Percentiles rank a stretch among this genome's conserved stretches.
These are phyloP conservation scores for Chlorella ohadii DNA, from an alignment of 139 green algal genomes.

Conservation along the genomic window DNA sequence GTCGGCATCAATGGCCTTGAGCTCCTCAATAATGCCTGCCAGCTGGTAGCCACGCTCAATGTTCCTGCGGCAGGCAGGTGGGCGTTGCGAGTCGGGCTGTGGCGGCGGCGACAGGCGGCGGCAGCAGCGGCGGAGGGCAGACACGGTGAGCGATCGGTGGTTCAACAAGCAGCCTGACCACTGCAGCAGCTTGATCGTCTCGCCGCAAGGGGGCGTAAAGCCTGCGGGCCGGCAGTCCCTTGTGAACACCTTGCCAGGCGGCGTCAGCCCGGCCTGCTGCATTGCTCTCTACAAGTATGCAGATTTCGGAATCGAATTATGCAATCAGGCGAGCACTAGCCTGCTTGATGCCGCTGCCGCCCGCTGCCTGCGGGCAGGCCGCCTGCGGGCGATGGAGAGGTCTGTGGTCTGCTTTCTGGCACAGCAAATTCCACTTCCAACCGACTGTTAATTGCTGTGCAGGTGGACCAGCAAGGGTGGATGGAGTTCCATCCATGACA, in stretches of 20 bases:
- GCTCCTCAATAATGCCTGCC: slow-evolving; percentile 70
- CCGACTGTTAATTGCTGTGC: too few species aligned
- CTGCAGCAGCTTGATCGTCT: slow-evolving; percentile 36
- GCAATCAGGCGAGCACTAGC: too few species aligned
- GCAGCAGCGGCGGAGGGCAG: neutral
- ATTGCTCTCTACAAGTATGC: neutral
- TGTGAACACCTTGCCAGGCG: slow-evolving; percentile 10
- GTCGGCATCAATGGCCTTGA: slow-evolving; percentile 75
- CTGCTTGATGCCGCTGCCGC: too few species aligned
- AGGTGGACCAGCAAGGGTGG: too few species aligned
- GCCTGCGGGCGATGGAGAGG: too few species aligned
- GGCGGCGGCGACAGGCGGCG: neutral
- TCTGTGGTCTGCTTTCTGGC: too few species aligned
- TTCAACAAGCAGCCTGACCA: neutral
- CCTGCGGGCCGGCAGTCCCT: neutral
- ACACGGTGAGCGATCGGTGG: neutral
- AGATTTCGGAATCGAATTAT: neutral
- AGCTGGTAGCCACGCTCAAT: slow-evolving; percentile 93
- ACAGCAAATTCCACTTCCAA: too few species aligned
- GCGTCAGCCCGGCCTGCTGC: neutral
- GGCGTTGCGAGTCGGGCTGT: too few species aligned
- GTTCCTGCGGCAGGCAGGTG: slow-evolving; percentile 82
- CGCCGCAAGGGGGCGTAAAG: neutral
- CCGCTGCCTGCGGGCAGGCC: too few species aligned
- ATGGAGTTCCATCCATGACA: too few species aligned